A percentile compares a stretch with the other conserved stretches of the same genome.
Conservation (phyloP, 2,329 filamentous ascomycete species). For the Grosmannia huntii region DNA sequence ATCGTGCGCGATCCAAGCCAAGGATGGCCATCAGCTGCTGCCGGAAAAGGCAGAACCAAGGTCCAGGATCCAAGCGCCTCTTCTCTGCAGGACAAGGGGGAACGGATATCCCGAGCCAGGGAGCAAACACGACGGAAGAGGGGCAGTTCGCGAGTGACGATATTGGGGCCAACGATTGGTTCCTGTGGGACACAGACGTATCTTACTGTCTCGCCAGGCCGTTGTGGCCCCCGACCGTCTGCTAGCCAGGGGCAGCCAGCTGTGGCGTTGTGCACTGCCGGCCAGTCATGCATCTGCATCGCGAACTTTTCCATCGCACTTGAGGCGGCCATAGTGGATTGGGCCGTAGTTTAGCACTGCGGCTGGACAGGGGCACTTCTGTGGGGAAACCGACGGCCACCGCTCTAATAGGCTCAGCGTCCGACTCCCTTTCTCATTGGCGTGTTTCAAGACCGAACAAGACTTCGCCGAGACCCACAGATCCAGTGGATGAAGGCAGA, state of each 20-base stretch:
- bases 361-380: neutral
- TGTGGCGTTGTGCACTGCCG: neutral
- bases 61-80: neutral
- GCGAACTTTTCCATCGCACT: neutral
- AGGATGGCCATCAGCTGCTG: neutral
- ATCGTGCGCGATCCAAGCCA: neutral
- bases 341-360: neutral
- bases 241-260: neutral
- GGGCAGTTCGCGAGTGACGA: neutral
- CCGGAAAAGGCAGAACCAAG: neutral
- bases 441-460: constrained; percentile 3
- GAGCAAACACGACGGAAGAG: neutral
- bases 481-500: neutral
- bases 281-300: constrained; percentile 7
- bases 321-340: constrained; percentile 1
- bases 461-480: neutral
- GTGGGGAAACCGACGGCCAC: neutral
- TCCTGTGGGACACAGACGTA: neutral
- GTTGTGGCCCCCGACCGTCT: too few species aligned
- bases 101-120: neutral
- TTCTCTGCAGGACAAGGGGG: neutral
- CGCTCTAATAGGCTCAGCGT: constrained; percentile 3
- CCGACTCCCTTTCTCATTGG: constrained; percentile 4
- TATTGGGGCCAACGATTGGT: neutral
- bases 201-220: neutral